A percentile compares a stretch with the other conserved stretches of the same genome.
phyloP scores from a whole-genome alignment of 1,139 yeast species.

The Saccharomyces hybrid region DNA sequence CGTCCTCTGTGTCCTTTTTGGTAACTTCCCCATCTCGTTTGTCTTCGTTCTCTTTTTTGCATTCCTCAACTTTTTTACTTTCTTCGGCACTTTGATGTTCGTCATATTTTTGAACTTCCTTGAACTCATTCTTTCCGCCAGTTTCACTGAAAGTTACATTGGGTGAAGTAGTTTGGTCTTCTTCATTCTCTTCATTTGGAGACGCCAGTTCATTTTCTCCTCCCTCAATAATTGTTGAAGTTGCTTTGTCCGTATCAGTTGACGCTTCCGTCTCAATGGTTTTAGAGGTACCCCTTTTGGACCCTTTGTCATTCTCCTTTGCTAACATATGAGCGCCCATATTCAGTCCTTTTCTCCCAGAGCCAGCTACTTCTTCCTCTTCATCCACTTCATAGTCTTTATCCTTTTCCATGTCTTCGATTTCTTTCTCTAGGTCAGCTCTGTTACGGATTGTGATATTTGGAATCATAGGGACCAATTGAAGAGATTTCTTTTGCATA shows the following conservation, averaged over 20 bases:
- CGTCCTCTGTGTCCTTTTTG: not conserved
- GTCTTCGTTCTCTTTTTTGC: not conserved
- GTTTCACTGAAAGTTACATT: not conserved
- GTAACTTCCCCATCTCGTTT: not conserved
- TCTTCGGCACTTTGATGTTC: too few relatives aligned
- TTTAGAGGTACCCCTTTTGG: not conserved
- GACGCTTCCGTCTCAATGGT: not conserved
- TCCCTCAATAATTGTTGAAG: not conserved
- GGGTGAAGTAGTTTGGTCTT: not conserved
- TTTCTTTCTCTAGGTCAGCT: conserved; percentile 80
- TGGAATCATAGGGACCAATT: conserved; percentile 77
- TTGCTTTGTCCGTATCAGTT: not conserved
- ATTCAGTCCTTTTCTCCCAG: conserved; percentile 30
- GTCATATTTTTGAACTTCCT: not conserved
- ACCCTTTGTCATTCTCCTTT: conserved; percentile 5
- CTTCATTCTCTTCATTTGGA: not conserved
- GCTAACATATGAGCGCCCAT: conserved; percentile 31
- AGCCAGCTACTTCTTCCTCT: conserved; percentile 28
- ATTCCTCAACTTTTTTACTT: not conserved
- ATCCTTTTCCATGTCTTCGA: conserved; percentile 38
- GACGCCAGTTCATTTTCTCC: not conserved
- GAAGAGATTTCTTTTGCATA: conserved; percentile 82
- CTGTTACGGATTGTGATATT: conserved; percentile 75
- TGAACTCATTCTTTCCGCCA: not conserved
- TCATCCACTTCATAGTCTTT: conserved; percentile 23